Base-by-base conservation (phyloP, 139 green algal species). In the Chlamydomonas urium region DNA sequence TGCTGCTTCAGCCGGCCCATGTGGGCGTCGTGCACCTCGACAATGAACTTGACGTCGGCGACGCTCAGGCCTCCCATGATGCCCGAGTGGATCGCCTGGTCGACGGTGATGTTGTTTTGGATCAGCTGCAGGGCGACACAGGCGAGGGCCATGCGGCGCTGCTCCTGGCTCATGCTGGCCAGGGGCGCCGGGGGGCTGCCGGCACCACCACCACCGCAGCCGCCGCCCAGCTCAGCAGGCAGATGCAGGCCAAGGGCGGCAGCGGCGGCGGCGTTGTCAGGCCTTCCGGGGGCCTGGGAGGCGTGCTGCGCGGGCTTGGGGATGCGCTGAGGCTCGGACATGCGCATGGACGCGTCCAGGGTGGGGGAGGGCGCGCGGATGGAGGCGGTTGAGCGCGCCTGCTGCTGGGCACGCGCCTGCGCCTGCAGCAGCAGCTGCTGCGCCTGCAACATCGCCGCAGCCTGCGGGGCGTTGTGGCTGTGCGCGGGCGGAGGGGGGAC, bases 1-100 rank as follows among this genome's bases (percentile, higher is more conserved):
- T 5, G n/a, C 6, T 63, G 29, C 32, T 66, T 71, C 73, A 80
- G 78, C 35, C 79, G 79, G 53, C 70, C 60, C 10, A 73, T 59
- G 50, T 85, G 74, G 1, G 74, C 74, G 36, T 85, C 81, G 71
- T 81, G 81, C 61, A 73, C 78, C 66, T 85, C 79, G 1, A 85
- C 79, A 42, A 85, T 85, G 68, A 85, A 85, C 33, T 61, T 67
- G 34, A 85, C 79, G 26, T 85, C 79, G 0, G 73, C 82, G 14
- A 81, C 78, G 42, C 66, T 79, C 77, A 87, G 81, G 62, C 79
- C 74, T 26, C 77, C 81, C 77, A 87, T 84, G 68, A 87, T 84
- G 71, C 78, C 81, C 17, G 65, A 80, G 34, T 84, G 73, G 42
- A 87, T 85, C 14, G 77, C 77, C 65, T 85, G 79, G 65, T 85